Evolutionary conservation across 305 asterid genomes (phyloP).

Genomic region (Fraxinus sp.): DNA sequence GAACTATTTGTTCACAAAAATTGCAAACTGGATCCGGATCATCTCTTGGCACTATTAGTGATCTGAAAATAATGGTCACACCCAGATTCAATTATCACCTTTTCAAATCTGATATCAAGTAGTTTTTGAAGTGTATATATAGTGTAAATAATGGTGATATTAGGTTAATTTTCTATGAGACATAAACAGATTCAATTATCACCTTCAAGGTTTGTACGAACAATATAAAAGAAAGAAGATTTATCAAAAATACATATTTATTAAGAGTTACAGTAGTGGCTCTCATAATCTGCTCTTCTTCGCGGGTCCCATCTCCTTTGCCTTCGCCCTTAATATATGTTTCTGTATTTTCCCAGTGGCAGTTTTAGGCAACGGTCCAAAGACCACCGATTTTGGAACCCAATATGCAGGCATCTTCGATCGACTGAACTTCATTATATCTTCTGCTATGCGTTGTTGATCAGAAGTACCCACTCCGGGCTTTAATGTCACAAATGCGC

Average conservation of each 20-base stretch:
- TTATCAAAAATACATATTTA: not conserved
- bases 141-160: not conserved
- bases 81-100: too few species aligned
- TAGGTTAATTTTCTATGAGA: not conserved
- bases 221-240: not conserved
- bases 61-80: too few species aligned
- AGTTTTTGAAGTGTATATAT: too few species aligned
- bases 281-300: conserved; percentile 58
- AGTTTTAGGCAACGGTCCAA: conserved; percentile 84
- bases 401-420: conserved; percentile 76
- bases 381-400: conserved; percentile 78
- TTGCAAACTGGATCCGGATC: too few species aligned
- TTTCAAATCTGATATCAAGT: too few species aligned
- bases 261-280: not conserved
- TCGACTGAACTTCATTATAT: conserved; percentile 69
- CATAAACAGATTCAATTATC: not conserved
- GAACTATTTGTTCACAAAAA: too few species aligned
- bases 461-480: conserved; percentile 39
- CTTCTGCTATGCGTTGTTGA: conserved; percentile 47
- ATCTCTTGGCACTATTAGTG: too few species aligned
- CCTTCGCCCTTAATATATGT: conserved; percentile 75
- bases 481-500: conserved; percentile 83
- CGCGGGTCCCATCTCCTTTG: conserved; percentile 80
- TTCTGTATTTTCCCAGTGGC: conserved; percentile 96
- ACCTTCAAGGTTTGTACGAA: not conserved